Evolutionary conservation across 2,329 filamentous ascomycete species (phyloP).

Genomic region (Sporothrix curviconia): DNA sequence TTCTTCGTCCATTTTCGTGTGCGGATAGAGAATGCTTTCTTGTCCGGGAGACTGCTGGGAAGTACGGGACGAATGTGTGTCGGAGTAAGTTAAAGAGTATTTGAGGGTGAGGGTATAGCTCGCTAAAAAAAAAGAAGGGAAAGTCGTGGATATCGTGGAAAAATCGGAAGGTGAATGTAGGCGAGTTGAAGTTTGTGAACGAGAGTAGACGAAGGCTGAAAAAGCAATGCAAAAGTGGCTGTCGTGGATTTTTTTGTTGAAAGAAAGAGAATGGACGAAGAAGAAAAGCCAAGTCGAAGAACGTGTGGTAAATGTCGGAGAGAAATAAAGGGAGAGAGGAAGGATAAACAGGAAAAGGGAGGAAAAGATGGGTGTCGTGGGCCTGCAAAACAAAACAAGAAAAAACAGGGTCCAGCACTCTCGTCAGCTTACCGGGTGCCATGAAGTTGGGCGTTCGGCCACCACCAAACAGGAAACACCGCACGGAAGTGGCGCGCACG

Average conservation of each 20-base stretch:
- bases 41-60: background rate
- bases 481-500: background rate
- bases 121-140: no score
- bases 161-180: conserved; percentile 1
- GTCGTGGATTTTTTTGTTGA: background rate
- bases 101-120: background rate
- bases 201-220: background rate
- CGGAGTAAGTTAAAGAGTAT: background rate
- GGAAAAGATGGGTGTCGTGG: background rate
- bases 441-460: background rate
- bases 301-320: no score
- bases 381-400: conserved; percentile 5
- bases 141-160: no score
- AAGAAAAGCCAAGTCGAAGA: background rate
- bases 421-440: conserved; percentile 4
- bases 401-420: conserved; percentile 5
- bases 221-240: background rate
- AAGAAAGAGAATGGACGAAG: background rate
- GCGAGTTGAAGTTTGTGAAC: background rate
- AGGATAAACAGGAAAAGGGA: background rate
- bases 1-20: conserved; percentile 6
- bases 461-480: conserved; percentile 10
- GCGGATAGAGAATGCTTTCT: background rate
- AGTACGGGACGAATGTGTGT: no score
- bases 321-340: conserved; percentile 1